Evolutionary conservation across 352 stramenopile species (phyloP).

Genomic region (Globisporangium lucens): DNA sequence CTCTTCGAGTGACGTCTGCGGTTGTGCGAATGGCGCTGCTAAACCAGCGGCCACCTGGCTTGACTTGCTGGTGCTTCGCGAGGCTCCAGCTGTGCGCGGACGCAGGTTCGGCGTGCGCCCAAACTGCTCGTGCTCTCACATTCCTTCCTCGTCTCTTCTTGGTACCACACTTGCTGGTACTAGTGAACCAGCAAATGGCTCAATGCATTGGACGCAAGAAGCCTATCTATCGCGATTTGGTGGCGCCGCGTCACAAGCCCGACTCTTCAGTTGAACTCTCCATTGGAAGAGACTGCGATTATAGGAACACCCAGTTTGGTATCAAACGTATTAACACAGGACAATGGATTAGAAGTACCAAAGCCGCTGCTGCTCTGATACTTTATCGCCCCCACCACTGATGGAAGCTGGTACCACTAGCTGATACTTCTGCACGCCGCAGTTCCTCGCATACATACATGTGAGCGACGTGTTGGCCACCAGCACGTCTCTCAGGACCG

Average conservation of each 20-base stretch:
- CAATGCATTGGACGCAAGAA: not conserved
- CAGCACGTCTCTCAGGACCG: constrained; percentile 25
- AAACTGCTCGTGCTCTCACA: constrained; percentile 49
- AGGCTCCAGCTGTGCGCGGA: constrained; percentile 37
- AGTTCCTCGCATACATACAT: constrained; percentile 26
- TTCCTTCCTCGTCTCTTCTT: constrained; percentile 15
- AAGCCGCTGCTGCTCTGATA: not conserved
- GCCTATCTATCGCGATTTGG: too few species aligned
- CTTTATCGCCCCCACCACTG: not conserved
- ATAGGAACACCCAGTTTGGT: not conserved
- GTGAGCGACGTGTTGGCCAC: constrained; percentile 37
- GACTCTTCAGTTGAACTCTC: constrained; percentile 3
- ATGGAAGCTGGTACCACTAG: not conserved
- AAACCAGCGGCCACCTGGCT: not conserved
- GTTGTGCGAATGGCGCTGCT: not conserved
- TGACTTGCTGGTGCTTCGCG: not conserved
- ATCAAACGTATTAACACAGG: not conserved
- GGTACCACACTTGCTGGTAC: not conserved
- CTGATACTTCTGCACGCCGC: constrained; percentile 21
- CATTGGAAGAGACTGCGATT: not conserved
- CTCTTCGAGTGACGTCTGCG: constrained; percentile 11
- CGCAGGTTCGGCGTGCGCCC: constrained; percentile 47
- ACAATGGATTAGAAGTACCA: not conserved
- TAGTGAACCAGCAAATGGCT: not conserved
- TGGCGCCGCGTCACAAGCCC: not conserved